Conservation (phyloP, 352 stramenopile genomes). For the Globisporangium megalacanthum region DNA sequence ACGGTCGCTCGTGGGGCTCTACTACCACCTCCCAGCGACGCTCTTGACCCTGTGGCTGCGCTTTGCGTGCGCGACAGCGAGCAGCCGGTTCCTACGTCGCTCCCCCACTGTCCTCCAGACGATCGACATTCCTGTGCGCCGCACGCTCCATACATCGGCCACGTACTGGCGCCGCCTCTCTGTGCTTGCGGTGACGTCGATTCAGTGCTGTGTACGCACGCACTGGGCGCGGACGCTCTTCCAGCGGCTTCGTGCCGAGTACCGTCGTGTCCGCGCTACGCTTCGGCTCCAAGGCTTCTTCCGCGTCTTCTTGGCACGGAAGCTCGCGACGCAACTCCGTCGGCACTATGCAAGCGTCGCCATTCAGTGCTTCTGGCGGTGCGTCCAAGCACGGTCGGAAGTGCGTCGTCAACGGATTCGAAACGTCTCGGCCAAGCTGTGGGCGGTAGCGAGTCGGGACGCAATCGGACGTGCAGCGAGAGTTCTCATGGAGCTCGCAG, state of each 20-base stretch:
- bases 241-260: slow-evolving; percentile 14
- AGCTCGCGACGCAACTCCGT: slow-evolving; percentile 20
- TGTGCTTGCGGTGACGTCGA: slow-evolving; percentile 13
- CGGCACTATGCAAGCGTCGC: slow-evolving; percentile 20
- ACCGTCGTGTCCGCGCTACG: slow-evolving; percentile 16
- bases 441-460: slow-evolving; percentile 11
- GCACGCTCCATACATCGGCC: slow-evolving; percentile 17
- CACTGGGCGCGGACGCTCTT: slow-evolving; percentile 24
- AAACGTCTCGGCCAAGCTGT: slow-evolving; percentile 14
- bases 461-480: slow-evolving; percentile 17
- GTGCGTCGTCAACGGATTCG: slow-evolving; percentile 18
- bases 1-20: slow-evolving; percentile 8
- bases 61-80: slow-evolving; percentile 19
- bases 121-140: slow-evolving; percentile 33
- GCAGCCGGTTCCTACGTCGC: slow-evolving; percentile 31
- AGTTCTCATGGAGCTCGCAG: slow-evolving; percentile 20
- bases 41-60: slow-evolving; percentile 39
- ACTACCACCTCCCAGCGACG: slow-evolving; percentile 28
- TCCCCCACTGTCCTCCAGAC: slow-evolving; percentile 28
- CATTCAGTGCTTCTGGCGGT: slow-evolving; percentile 52
- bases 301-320: slow-evolving; percentile 30
- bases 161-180: slow-evolving; percentile 23
- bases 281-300: slow-evolving; percentile 40
- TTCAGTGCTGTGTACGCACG: slow-evolving; percentile 34
- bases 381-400: slow-evolving; percentile 16